phyloP scores from a whole-genome alignment of 2,329 filamentous ascomycete species.

The Trichoderma sp. region DNA sequence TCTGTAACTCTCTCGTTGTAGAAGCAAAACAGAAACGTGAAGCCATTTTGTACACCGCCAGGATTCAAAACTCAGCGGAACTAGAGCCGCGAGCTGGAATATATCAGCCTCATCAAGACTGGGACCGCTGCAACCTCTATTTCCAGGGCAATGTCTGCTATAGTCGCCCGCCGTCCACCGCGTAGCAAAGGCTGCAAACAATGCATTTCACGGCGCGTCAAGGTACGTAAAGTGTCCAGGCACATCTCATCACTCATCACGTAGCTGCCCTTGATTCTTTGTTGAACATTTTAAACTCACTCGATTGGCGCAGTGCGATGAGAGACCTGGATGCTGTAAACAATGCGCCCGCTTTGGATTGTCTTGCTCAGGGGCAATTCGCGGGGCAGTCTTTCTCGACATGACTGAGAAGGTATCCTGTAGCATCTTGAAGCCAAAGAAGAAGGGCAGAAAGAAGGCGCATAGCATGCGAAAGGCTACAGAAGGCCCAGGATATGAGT shows the following conservation, averaged over 20 bases:
- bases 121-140: not conserved
- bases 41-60: too few relatives aligned
- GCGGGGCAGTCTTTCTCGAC: conserved; percentile 14
- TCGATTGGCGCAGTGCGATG: conserved; percentile 3
- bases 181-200: conserved; percentile 22
- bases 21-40: not conserved
- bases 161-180: not conserved
- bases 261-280: not conserved
- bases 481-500: not conserved
- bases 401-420: conserved; percentile 18
- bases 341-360: conserved; percentile 13
- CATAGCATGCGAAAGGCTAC: too few relatives aligned
- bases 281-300: not conserved
- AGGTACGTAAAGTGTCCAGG: not conserved
- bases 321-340: conserved; percentile 13
- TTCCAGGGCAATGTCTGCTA: not conserved
- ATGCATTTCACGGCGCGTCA: conserved; percentile 14
- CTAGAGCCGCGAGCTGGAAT: not conserved
- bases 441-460: not conserved
- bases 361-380: conserved; percentile 3
- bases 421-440: not conserved
- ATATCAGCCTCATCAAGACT: not conserved
- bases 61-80: too few relatives aligned
- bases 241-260: not conserved
- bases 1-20: not conserved